These are phyloP conservation scores for Phanerodontia chrysosporium DNA, from an alignment of 768 basidiomycete genomes.

Conservation along the genomic window DNA sequence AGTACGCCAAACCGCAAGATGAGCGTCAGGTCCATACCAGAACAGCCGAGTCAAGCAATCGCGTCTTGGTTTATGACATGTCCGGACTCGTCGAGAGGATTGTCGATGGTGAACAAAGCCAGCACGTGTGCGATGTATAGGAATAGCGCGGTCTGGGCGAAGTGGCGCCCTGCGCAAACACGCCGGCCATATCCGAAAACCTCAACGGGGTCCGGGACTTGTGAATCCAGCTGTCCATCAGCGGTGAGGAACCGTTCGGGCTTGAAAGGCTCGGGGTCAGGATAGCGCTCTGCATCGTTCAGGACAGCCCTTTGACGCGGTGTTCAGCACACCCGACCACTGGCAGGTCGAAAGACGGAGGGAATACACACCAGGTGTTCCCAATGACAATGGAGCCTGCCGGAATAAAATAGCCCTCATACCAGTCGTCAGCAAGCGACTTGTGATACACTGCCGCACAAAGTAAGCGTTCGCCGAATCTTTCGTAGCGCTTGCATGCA, in stretches of 20 bases:
- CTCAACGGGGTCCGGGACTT: constrained; percentile 20
- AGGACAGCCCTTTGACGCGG: constrained; percentile 29
- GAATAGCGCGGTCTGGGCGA: neutral
- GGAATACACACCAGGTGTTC: neutral
- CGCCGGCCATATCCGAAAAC: constrained; percentile 30
- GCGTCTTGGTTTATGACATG: neutral
- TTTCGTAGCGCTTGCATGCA: too few relatives aligned
- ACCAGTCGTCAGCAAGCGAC: neutral
- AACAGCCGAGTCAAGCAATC: neutral
- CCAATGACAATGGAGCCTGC: neutral
- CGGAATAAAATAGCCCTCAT: neutral
- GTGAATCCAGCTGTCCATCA: constrained; percentile 23
- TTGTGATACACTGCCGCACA: too few relatives aligned
- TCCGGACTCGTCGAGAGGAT: neutral
- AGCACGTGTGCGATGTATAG: neutral
- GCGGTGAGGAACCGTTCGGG: constrained; percentile 37
- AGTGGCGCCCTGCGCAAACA: neutral
- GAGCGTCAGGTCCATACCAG: neutral
- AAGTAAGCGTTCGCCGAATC: too few relatives aligned
- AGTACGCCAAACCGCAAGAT: too few relatives aligned
- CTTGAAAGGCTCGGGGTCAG: constrained; percentile 29
- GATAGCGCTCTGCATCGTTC: constrained; percentile 32
- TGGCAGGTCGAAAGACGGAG: too few relatives aligned
- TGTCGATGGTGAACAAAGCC: neutral
- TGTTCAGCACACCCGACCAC: too few relatives aligned